Conservation (phyloP, 306 rosid genomes). For the Oemleria cerasiformis region DNA sequence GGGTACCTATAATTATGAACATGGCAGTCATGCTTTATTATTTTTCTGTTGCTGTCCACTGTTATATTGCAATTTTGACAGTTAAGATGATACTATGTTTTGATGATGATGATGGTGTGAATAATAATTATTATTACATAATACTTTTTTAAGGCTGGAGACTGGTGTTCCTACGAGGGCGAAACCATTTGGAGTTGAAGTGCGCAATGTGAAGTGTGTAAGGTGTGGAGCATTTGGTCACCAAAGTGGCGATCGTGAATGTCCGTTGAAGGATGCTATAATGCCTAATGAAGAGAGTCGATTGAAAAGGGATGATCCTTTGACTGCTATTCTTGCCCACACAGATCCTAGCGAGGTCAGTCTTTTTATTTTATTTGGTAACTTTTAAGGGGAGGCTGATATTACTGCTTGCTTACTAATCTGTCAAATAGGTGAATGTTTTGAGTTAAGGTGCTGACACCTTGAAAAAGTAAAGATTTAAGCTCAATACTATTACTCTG, state of each 20-base stretch:
- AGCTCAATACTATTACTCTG: not conserved
- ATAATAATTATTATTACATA: not conserved
- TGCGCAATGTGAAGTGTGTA: conserved; percentile 89
- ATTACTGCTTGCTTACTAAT: not conserved
- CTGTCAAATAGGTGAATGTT: not conserved
- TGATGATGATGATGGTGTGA: not conserved
- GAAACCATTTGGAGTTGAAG: conserved; percentile 92
- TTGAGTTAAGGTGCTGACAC: conserved; percentile 1
- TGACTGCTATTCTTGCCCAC: conserved; percentile 85
- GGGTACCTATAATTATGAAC: not conserved
- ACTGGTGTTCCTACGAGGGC: conserved; percentile 80
- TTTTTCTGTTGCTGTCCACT: not conserved
- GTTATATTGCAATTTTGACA: not conserved
- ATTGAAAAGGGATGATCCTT: conserved; percentile 90
- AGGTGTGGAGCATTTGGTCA: conserved; percentile 90
- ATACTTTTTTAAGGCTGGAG: conserved; percentile 55
- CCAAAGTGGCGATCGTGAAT: conserved; percentile 98
- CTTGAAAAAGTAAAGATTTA: not conserved
- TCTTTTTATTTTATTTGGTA: conserved; percentile 14
- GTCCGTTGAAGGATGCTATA: conserved; percentile 86
- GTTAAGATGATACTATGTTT: not conserved
- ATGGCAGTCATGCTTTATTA: not conserved
- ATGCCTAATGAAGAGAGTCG: conserved; percentile 91
- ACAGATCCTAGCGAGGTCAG: conserved; percentile 76
- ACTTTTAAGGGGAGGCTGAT: not conserved